Conservation (phyloP, 164 flowering plant species). For the Buxus sempervirens region DNA sequence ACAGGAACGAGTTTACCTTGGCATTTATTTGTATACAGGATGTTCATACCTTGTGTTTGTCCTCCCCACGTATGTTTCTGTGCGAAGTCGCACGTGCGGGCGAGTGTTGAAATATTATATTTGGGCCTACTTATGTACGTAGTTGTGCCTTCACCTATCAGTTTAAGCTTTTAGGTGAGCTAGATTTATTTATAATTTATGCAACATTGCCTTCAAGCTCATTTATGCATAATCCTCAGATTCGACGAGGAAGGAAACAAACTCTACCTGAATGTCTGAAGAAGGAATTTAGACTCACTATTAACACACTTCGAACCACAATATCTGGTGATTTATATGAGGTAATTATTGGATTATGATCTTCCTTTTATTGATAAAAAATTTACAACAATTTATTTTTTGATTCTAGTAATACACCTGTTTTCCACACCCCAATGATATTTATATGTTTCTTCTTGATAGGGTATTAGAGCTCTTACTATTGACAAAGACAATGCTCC, state of each 20-base stretch:
- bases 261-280: conserved; percentile 68
- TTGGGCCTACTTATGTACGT: no score
- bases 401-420: background rate
- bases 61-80: no score
- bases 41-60: no score
- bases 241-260: conserved; percentile 78
- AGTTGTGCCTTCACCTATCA: no score
- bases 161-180: no score
- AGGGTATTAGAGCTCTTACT: conserved; percentile 91
- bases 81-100: no score
- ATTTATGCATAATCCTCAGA: conserved; percentile 32
- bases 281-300: conserved; percentile 86
- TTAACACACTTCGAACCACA: conserved; percentile 55
- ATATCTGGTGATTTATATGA: conserved; percentile 86
- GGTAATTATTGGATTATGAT: conserved; percentile 34
- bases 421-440: background rate
- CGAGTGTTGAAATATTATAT: no score
- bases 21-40: no score
- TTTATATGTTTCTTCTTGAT: conserved; percentile 1
- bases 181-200: background rate
- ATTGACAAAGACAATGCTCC: conserved; percentile 92
- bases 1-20: no score
- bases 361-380: background rate
- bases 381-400: background rate
- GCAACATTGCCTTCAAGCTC: background rate